A percentile compares a stretch with the other conserved stretches of the same genome.
Evolutionary conservation across 2,329 filamentous ascomycete species (phyloP).

Genomic region (Colletotrichum endophyticum): DNA sequence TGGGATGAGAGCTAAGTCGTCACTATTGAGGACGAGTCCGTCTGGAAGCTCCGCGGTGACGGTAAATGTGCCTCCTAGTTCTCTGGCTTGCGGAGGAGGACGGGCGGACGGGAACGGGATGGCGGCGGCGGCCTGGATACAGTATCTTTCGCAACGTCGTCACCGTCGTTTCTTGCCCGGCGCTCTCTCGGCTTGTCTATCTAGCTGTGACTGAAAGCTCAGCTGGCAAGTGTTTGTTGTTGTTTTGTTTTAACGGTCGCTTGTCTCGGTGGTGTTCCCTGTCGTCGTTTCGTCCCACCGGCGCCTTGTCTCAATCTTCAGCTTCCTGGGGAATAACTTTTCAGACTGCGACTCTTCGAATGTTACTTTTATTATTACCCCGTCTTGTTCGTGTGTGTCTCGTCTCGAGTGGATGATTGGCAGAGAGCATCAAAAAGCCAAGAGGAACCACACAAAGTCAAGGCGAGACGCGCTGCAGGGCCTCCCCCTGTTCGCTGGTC

Average conservation of each 20-base stretch:
- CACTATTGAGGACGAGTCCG: background rate
- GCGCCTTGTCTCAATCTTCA: background rate
- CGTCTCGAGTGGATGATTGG: background rate
- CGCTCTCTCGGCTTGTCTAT: background rate
- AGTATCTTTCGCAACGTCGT: background rate
- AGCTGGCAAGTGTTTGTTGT: background rate
- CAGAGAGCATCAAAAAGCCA: background rate
- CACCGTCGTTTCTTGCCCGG: background rate
- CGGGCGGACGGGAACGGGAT: background rate
- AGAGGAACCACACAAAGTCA: background rate
- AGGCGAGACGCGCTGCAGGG: slow-evolving; percentile 8
- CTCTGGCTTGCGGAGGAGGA: background rate
- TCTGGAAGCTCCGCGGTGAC: background rate
- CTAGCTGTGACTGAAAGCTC: background rate
- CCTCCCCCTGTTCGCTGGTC: background rate
- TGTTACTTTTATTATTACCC: background rate
- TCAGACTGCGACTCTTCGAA: background rate
- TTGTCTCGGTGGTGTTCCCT: background rate
- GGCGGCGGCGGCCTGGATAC: background rate
- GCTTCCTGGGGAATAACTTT: background rate
- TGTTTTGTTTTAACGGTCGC: background rate
- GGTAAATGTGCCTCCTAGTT: background rate
- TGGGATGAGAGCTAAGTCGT: background rate
- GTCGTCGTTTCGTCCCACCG: background rate
- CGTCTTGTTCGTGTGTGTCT: background rate